phyloP scores from a whole-genome alignment of 129 eudicot genomes.

The sunflower (Helianthus annuus) region HanXRQr2.0-SUNRISE NC_035447.2:77263113-77263612 shows the following conservation, averaged over 20 bases:
- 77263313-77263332: constrained; percentile 41
- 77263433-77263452: constrained; percentile 9
- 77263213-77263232: constrained; percentile 69
- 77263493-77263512: constrained; percentile 16
- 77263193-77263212: constrained; percentile 72
- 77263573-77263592: constrained; percentile 19
- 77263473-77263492: constrained; percentile 7
- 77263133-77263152: not conserved
- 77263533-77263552: constrained; percentile 16
- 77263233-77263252: constrained; percentile 67
- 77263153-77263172: not conserved
- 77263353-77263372: constrained; percentile 12
- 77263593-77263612: constrained; percentile 24
- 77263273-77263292: constrained; percentile 58
- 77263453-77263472: constrained; percentile 15
- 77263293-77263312: constrained; percentile 47
- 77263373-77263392: constrained; percentile 24
- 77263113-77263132: no score
- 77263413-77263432: not conserved
- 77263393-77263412: constrained; percentile 27
- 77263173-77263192: constrained; percentile 28
- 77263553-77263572: not conserved
- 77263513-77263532: constrained; percentile 21
- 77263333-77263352: constrained; percentile 12
- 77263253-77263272: constrained; percentile 49